Conservation (phyloP, 2,329 filamentous ascomycete genomes). For the Nemania abortiva region DNA sequence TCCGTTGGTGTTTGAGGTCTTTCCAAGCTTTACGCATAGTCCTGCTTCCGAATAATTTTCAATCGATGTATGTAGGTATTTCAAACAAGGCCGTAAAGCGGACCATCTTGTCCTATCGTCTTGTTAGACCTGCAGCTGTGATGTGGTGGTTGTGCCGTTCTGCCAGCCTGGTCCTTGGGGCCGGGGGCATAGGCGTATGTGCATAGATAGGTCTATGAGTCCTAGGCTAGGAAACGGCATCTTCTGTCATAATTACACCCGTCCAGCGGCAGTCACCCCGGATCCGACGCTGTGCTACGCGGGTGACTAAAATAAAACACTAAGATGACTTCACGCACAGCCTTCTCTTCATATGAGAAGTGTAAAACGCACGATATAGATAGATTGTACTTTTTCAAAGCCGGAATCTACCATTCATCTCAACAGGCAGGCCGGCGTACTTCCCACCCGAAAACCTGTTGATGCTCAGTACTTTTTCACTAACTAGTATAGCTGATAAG, state of each 20-base stretch:
- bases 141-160: neutral
- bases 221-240: neutral
- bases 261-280: neutral
- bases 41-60: neutral
- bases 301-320: neutral
- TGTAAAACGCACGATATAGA: neutral
- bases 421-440: neutral
- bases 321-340: neutral
- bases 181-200: too few relatives aligned
- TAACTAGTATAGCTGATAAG: neutral
- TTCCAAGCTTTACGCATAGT: slow-evolving; percentile 9
- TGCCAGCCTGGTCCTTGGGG: neutral
- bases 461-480: neutral
- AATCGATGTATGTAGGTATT: too few relatives aligned
- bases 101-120: slow-evolving; percentile 3
- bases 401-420: neutral
- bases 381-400: neutral
- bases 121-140: neutral
- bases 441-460: neutral
- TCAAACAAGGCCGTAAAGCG: slow-evolving; percentile 9
- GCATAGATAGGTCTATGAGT: neutral
- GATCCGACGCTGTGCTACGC: neutral
- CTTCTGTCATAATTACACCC: neutral
- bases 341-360: neutral
- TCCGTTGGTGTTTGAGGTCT: slow-evolving; percentile 21